Percentiles rank a stretch among this genome's conserved stretches.
These are phyloP conservation scores for Xylaria scruposa DNA, from an alignment of 495 filamentous ascomycete species.

Conservation along the genomic window DNA sequence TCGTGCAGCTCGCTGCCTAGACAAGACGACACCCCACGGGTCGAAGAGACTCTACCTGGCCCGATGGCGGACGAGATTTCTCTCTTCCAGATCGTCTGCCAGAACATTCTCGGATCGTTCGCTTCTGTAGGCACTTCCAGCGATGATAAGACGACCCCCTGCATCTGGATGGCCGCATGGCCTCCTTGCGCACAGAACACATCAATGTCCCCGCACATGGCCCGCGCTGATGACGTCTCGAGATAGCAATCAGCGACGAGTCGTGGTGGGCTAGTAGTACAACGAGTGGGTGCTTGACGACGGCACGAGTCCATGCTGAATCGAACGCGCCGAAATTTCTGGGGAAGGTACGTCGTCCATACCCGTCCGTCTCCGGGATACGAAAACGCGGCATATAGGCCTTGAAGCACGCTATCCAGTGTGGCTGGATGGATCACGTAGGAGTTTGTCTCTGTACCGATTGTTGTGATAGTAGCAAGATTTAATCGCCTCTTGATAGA, in stretches of 20 bases:
- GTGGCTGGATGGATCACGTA: conserved; percentile 38
- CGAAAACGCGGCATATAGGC: conserved; percentile 26
- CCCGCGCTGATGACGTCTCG: not conserved
- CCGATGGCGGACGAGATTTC: not conserved
- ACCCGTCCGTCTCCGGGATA: conserved; percentile 25
- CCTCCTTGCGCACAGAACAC: not conserved
- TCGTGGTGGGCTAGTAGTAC: no score
- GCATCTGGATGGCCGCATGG: not conserved
- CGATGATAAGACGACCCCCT: not conserved
- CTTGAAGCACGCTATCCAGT: conserved; percentile 36
- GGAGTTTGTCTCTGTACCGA: no score
- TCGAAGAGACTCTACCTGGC: no score
- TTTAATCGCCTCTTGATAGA: no score
- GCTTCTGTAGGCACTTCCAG: not conserved
- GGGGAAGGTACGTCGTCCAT: conserved; percentile 30
- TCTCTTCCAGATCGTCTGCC: not conserved
- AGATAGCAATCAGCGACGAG: not conserved
- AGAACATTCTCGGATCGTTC: not conserved
- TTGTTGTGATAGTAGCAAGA: no score
- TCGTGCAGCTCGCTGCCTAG: not conserved
- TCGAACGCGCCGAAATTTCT: no score
- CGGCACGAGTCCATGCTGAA: no score
- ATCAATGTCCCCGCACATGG: not conserved
- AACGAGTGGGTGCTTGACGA: no score
- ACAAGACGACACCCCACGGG: no score